Base-by-base conservation (phyloP, 1,284 basidiomycete genomes). In the Quambalaria eucalypti region DNA sequence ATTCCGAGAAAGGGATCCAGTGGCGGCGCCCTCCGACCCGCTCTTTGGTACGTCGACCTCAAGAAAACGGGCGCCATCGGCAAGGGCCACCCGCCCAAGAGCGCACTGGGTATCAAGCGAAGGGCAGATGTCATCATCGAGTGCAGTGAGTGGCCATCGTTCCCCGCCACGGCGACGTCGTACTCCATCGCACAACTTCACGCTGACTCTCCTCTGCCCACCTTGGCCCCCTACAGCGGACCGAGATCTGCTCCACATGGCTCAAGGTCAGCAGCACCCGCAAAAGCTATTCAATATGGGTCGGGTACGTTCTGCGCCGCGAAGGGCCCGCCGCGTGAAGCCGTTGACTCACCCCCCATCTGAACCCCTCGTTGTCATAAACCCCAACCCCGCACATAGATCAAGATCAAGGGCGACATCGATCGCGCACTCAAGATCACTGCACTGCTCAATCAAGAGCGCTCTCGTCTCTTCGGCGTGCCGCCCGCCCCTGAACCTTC, bases 81-180 rank as follows among this genome's bases (percentile, higher is more conserved):
- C 7, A 56, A 61, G 7, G 72, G 70, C 7, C 64, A 66, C 46
- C 70, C 68, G 23, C 62, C 68, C 28, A 69, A 56, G 38, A 63
- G 61, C 9, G 55, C 69, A 21, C 53, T 73, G 3, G 66, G 68
- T 10, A 57, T 66, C n/a, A 69, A 66, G 55, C 57, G 57, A 38
- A 69, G 63, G 55, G 61, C 66, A 12, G 70, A 71, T 33, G 63
- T 72, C 28, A 62, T 70, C 6, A 64, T 74, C 47, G 70, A 74
- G 51, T 70, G 67, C 60, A 36, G 48, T 60, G 33, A 59, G 55
- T 60, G 25, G 26, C n/a, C 5, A 19, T 10, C 10, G 49, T 10
- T 9, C 23, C 29, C 31, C 5, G 12, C 26, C 16, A 19, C 28
- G n/a, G 44, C 31, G 12, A 39, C 21, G 28, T 19, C 9, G 48